Base-by-base conservation (phyloP, 163 green algal species). In the Picocystis sp. region DNA sequence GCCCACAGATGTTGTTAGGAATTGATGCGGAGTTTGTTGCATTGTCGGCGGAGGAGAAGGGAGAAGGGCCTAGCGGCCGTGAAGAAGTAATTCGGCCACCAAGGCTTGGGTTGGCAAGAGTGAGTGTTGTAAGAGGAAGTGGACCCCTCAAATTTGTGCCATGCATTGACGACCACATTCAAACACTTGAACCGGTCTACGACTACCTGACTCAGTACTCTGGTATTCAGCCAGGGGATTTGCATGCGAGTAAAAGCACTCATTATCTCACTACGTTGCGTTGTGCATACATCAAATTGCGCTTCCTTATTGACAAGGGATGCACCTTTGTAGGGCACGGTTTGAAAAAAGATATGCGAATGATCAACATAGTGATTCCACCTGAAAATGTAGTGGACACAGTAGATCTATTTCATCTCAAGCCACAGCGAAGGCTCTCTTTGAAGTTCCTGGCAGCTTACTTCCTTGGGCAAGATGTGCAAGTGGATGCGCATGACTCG, bases 11-110 rank as follows among this genome's bases (percentile, higher is more conserved):
- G 44, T 60, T 93, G 45, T 59, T 95, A 23, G 86, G 71, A 10
- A 80, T 96, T 24, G 87, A 96, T 55, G 81, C 86, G 0, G 87
- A 96, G 69, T 96, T 96, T 64, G 87, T 96, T 50, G 73, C 74
- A 14, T 67, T 88, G n/a, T 66, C 67, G 2, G 55, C 73, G 12
- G 55, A 80, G 0, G 71, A 89, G 42, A 82, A 79, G 43, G 67
- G 44, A 50, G 44, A 50, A 25, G 44, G 44, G 44, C 44, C 22
- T 11, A 50, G 22, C 63, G 79, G 77, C 5, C 12, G 64, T 13
- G 72, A 83, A 62, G 55, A 67, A 34, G 69, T 78, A 52, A 47
- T 61, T 19, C 56, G 70, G 17, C 66, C 74, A 1, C 46, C 70
- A 1, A 62, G 67, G 1, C 68, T 78, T 3, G 58, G 55, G 11